Conservation (phyloP, 1,139 yeast genomes). For the Saccharomyces pastorianus region DNA sequence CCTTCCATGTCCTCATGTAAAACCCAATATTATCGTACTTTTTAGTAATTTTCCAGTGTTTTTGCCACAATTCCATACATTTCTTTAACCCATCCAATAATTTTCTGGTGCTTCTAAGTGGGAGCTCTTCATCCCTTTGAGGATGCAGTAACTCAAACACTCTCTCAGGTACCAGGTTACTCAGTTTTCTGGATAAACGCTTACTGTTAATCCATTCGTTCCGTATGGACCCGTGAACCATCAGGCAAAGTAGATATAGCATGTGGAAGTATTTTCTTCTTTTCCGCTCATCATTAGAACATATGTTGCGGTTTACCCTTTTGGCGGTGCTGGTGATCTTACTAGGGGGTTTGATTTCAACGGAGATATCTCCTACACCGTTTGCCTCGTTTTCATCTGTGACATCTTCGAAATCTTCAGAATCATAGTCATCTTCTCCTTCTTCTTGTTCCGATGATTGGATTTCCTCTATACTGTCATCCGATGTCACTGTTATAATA, state of each 20-base stretch:
- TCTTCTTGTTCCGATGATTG: constrained; percentile 23
- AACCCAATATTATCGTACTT: constrained; percentile 36
- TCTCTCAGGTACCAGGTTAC: constrained; percentile 41
- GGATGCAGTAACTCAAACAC: constrained; percentile 44
- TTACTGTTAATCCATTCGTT: constrained; percentile 68
- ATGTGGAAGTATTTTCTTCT: constrained; percentile 50
- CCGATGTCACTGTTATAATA: constrained; percentile 22
- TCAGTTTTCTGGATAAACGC: constrained; percentile 35
- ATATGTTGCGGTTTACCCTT: constrained; percentile 24
- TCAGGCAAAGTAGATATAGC: constrained; percentile 47
- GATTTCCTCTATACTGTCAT: constrained; percentile 11
- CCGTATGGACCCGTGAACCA: constrained; percentile 57
- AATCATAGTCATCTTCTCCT: constrained; percentile 20
- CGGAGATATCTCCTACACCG: neutral
- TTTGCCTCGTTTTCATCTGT: constrained; percentile 12
- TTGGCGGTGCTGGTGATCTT: neutral
- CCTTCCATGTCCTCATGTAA: constrained; percentile 52
- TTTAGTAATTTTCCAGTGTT: constrained; percentile 43
- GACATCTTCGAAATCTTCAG: constrained; percentile 39
- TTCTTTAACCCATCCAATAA: constrained; percentile 68
- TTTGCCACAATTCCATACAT: constrained; percentile 55
- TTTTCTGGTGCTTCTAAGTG: constrained; percentile 50
- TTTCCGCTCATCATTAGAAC: constrained; percentile 47
- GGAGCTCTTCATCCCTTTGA: constrained; percentile 30
- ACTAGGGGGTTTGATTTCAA: neutral